Evolutionary conservation across 345 rosid genomes (phyloP), one percentile per base, ranked within the genome.

Genomic region (Firmiana major): DNA sequence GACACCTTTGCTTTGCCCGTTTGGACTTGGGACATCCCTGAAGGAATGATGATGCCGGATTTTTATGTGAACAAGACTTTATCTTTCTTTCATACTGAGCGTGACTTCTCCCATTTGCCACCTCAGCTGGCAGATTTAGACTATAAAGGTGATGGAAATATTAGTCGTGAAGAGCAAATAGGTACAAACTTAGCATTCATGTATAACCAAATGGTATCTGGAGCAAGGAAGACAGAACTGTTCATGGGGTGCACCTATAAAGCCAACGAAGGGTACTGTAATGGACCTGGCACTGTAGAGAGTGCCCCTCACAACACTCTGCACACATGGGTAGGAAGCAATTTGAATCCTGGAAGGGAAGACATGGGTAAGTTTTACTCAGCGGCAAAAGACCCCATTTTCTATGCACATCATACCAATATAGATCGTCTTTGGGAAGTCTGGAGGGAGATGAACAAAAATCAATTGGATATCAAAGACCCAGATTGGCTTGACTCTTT

Each of bases 291-390:
- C 13, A 60, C 75, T 3, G 1, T 78, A 8, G 81, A 78, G 65
- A 4, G 0, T 9, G 77, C 48, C 0, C 84, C 81, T 5, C 84
- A 81, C 74, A 74, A 60, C 13, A 22, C 74, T 12, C 0, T 78
- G n/a, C 81, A 81, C n/a, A 67, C 12, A 19, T 81, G 84, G 81
- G 1, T 55, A 0, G 84, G 81, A 7, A 64, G 58, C 42, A 6
- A 1, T 7, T 24, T 24, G 0, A 40, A 77, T 17, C 64, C 75
- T 19, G 42, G 42, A 45, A 63, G 78, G 4, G 84, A 81, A 26
- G 67, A 81, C 16, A 78, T 81, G 84, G 84, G 84, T 1, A 48
- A 9, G 48, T 81, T 78, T 16, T 81, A 78, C 75, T 64, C 83
- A 2, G 74, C 83, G 0, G 80, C 73, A 1, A 71, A 28, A 34